Evolutionary conservation across 345 rosid species (phyloP), one percentile per base, ranked within the genome.

Genomic region (Gossypium australe): DNA sequence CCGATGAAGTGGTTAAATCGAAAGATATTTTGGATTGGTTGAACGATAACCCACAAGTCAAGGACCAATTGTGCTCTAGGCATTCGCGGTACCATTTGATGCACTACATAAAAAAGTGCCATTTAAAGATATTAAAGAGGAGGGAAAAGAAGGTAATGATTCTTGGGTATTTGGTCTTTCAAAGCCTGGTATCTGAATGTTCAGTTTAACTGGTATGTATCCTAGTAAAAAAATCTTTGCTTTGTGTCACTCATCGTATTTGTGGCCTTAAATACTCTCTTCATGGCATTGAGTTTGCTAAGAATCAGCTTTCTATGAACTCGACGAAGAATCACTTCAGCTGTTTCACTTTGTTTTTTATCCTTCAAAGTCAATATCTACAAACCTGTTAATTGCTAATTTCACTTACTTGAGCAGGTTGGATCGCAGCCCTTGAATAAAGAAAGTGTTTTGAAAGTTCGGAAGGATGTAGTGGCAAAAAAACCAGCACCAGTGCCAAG

Each of bases 51-150:
- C 94, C 93, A 6, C 86, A 85, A 56, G 86, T 86, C 58, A 90
- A 85, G 77, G 94, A 87, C 34, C 88, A 90, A 24, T 78, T 95
- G 41, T 89, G 86, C 79, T 84, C 94, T 5, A 87, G 87, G 75
- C 97, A 95, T 87, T 89, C 98, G 22, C 84, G 91, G 5, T 95
- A 93, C 81, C 99, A 95, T 83, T 82, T 95, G 86, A 93, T 93
- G 83, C 99, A 95, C 76, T 95, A 95, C 76, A 91, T 93, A 59
- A 95, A 95, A 71, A 95, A 95, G 66, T 93, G 98, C 77, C 99
- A 95, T 80, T 75, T 93, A 76, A 95, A 95, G 94, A 93, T 95
- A 53, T 87, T 95, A 29, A 95, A 91, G 79, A 88, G 98, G 75
- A 90, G 87, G 84, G 98, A 89, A 79, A 93, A 85, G 89, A 87